phyloP scores from a whole-genome alignment of 768 basidiomycete genomes.

The Gelatoporia subvermispora region DNA sequence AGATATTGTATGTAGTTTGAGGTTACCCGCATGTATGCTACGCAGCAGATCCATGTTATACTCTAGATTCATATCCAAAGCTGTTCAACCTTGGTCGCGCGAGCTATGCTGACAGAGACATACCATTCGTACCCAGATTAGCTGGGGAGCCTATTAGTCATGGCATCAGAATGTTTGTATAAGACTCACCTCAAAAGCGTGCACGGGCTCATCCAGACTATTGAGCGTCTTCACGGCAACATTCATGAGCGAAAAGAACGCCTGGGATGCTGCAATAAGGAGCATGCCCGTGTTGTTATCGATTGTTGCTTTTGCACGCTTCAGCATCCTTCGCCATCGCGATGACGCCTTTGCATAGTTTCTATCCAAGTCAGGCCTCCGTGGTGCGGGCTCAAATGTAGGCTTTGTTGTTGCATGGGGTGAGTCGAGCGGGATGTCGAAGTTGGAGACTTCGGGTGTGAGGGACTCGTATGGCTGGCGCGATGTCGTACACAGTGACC shows the following conservation, averaged over 20 bases:
- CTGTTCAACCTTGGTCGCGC: neutral
- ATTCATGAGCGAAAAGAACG: slow-evolving; percentile 59
- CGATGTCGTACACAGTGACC: neutral
- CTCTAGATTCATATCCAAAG: slow-evolving; percentile 27
- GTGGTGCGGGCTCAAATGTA: too few species aligned
- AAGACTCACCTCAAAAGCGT: slow-evolving; percentile 44
- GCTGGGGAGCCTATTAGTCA: slow-evolving; percentile 23
- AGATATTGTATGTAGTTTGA: neutral
- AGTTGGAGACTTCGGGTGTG: neutral
- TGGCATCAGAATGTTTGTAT: neutral
- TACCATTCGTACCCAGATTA: slow-evolving; percentile 60
- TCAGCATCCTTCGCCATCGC: too few species aligned
- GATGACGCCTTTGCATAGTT: too few species aligned
- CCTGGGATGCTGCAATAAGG: slow-evolving; percentile 50
- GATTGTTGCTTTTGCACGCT: slow-evolving; percentile 1
- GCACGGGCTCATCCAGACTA: slow-evolving; percentile 51
- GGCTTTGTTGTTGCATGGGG: neutral
- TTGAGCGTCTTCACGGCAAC: slow-evolving; percentile 61
- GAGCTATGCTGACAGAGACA: slow-evolving; percentile 7
- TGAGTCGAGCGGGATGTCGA: slow-evolving; percentile 1
- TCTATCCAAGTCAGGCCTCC: too few species aligned
- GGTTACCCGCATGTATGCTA: slow-evolving; percentile 41
- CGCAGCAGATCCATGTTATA: slow-evolving; percentile 48
- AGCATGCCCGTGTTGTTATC: slow-evolving; percentile 52
- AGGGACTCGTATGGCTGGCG: neutral